phyloP scores from a whole-genome alignment of 352 stramenopile species.

The Thalassiosira livingstoniorum region DNA sequence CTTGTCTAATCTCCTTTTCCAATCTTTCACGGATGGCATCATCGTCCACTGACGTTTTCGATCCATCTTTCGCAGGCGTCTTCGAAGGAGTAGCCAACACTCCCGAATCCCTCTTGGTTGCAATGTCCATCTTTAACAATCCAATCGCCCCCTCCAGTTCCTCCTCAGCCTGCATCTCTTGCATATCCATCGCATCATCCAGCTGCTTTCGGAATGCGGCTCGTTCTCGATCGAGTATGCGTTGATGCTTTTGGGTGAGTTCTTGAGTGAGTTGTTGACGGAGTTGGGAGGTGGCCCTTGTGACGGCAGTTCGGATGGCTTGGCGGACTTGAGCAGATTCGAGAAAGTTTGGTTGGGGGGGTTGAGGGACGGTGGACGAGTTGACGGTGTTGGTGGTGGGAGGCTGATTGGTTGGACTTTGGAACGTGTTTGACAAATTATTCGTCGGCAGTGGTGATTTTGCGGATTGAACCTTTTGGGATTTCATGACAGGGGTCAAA shows the following conservation, averaged over 20 bases:
- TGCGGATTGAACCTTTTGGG: not conserved
- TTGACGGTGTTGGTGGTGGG: not conserved
- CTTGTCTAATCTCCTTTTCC: no score
- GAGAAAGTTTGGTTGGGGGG: no score
- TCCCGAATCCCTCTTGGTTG: not conserved
- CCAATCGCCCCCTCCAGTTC: conserved; percentile 1
- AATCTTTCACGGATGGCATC: not conserved
- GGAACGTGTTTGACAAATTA: not conserved
- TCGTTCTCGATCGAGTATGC: not conserved
- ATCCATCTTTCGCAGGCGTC: not conserved
- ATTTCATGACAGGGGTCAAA: not conserved
- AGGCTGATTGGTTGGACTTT: not conserved
- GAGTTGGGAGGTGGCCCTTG: not conserved
- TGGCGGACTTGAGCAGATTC: not conserved
- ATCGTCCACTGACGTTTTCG: not conserved
- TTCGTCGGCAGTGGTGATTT: not conserved
- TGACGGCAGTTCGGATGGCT: not conserved
- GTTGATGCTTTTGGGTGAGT: not conserved
- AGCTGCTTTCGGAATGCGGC: not conserved
- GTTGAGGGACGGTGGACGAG: not conserved
- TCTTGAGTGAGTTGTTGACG: conserved; percentile 1
- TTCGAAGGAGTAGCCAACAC: not conserved
- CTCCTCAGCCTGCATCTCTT: not conserved
- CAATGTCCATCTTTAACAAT: not conserved
- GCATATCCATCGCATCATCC: not conserved